Percentiles rank a stretch among this genome's conserved stretches.
phyloP scores from a whole-genome alignment of 306 rosid species.

The Cercis canadensis region DNA sequence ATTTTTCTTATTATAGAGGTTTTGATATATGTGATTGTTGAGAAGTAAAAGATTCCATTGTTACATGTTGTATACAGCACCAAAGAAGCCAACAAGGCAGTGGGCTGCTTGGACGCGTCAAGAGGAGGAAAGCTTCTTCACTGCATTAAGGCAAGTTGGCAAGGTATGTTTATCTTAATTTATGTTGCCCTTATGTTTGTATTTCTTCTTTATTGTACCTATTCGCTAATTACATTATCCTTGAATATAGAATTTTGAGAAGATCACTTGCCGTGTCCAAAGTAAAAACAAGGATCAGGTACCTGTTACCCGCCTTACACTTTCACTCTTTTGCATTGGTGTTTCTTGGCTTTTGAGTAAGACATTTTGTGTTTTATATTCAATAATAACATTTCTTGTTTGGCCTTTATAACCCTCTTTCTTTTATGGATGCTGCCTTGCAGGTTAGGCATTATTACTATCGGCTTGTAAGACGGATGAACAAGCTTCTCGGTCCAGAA shows the following conservation, averaged over 20 bases:
- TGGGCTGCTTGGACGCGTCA: slow-evolving; percentile 99
- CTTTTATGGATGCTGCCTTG: slow-evolving; percentile 20
- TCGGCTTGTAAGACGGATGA: slow-evolving; percentile 98
- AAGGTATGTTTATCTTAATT: slow-evolving; percentile 53
- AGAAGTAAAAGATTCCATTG: slow-evolving; percentile 28
- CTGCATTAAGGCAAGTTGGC: slow-evolving; percentile 95
- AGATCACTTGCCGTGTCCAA: slow-evolving; percentile 92
- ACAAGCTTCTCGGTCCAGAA: slow-evolving; percentile 94
- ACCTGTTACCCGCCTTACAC: slow-evolving; percentile 4
- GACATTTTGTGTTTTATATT: slow-evolving; percentile 10
- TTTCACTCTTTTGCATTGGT: slow-evolving; percentile 1
- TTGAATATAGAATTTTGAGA: slow-evolving; percentile 88
- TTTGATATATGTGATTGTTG: slow-evolving; percentile 31
- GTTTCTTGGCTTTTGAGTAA: neutral
- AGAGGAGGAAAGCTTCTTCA: slow-evolving; percentile 98
- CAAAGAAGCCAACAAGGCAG: slow-evolving; percentile 87
- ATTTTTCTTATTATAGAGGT: neutral
- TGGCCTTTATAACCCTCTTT: slow-evolving; percentile 29
- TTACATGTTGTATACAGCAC: slow-evolving; percentile 46
- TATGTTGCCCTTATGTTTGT: slow-evolving; percentile 25
- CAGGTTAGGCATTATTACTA: slow-evolving; percentile 98
- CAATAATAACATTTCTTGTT: slow-evolving; percentile 23
- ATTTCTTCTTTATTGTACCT: slow-evolving; percentile 9
- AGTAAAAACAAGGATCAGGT: slow-evolving; percentile 98
- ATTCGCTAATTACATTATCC: slow-evolving; percentile 36